These are phyloP conservation scores for Phialophora expanda DNA, from an alignment of 2,329 filamentous ascomycete species.

Conservation along the genomic window DNA sequence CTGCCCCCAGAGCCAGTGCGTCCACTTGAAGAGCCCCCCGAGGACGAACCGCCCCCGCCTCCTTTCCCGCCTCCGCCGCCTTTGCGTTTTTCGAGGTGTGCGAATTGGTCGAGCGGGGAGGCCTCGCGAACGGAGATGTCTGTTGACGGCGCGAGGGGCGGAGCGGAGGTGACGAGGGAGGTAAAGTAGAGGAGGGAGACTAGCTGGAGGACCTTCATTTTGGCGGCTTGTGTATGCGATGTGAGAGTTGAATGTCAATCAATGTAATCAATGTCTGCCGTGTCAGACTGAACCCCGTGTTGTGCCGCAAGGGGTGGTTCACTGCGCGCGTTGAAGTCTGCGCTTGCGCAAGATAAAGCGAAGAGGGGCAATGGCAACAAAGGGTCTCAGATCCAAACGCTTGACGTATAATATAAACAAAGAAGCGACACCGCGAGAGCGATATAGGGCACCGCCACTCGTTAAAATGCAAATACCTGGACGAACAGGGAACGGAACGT, in stretches of 20 bases:
- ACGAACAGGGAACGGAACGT: constrained; percentile 9
- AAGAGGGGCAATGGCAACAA: background rate
- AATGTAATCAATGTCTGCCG: constrained; percentile 1
- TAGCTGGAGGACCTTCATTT: constrained; percentile 31
- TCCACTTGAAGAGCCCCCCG: constrained; percentile 20
- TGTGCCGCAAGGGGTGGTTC: background rate
- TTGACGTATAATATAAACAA: constrained; percentile 1
- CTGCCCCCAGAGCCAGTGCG: constrained; percentile 17
- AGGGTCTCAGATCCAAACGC: background rate
- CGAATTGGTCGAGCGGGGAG: constrained; percentile 29
- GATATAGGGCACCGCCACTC: background rate
- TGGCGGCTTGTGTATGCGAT: constrained; percentile 2
- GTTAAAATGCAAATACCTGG: background rate
- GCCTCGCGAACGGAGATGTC: constrained; percentile 29
- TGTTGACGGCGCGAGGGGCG: constrained; percentile 21
- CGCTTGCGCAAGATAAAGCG: background rate
- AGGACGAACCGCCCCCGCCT: constrained; percentile 29
- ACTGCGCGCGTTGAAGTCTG: background rate
- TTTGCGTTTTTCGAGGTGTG: constrained; percentile 39
- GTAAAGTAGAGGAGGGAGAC: constrained; percentile 24
- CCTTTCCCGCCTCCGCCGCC: constrained; percentile 38
- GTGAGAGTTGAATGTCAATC: background rate
- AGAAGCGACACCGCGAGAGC: background rate
- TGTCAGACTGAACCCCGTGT: background rate
- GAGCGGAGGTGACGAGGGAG: constrained; percentile 30